phyloP scores from a whole-genome alignment of 2,329 filamentous ascomycete genomes.

The Microsporum audouinii region DNA sequence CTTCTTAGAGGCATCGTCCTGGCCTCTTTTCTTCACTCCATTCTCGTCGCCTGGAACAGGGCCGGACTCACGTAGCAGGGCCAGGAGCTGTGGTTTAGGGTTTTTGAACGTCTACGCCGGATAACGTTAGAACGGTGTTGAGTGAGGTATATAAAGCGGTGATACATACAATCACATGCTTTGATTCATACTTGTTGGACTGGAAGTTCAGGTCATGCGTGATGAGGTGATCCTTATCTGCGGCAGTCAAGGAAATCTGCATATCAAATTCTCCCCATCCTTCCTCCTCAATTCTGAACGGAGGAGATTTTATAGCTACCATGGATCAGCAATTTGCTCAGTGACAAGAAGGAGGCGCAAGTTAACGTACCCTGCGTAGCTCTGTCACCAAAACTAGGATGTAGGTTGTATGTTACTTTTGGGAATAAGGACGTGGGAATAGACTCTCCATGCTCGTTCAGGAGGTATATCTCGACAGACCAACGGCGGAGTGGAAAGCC shows the following conservation, averaged over 20 bases:
- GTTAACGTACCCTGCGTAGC: slow-evolving; percentile 61
- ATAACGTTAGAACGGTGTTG: slow-evolving; percentile 1
- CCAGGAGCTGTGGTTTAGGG: slow-evolving; percentile 73
- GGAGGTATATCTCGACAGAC: slow-evolving; percentile 72
- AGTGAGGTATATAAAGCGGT: background rate
- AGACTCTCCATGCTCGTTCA: slow-evolving; percentile 79
- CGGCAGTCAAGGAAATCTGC: slow-evolving; percentile 67
- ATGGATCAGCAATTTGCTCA: background rate
- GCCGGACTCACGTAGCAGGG: slow-evolving; percentile 69
- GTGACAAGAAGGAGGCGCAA: background rate
- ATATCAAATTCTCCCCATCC: slow-evolving; percentile 99
- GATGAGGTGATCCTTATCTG: slow-evolving; percentile 76
- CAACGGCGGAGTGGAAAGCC: slow-evolving; percentile 89
- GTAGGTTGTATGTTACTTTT: slow-evolving; percentile 84
- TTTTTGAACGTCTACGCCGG: slow-evolving; percentile 65
- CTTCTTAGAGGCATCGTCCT: slow-evolving; percentile 60
- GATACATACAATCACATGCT: slow-evolving; percentile 56
- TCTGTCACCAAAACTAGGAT: slow-evolving; percentile 81
- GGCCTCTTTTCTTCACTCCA: slow-evolving; percentile 51
- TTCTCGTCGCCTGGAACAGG: slow-evolving; percentile 65
- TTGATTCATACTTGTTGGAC: slow-evolving; percentile 66
- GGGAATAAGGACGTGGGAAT: slow-evolving; percentile 75
- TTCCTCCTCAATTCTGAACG: slow-evolving; percentile 83
- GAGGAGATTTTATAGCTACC: slow-evolving; percentile 66
- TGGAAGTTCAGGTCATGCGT: slow-evolving; percentile 88